phyloP scores from a whole-genome alignment of 2,329 filamentous ascomycete genomes.

The Fusarium nelsonii region DNA sequence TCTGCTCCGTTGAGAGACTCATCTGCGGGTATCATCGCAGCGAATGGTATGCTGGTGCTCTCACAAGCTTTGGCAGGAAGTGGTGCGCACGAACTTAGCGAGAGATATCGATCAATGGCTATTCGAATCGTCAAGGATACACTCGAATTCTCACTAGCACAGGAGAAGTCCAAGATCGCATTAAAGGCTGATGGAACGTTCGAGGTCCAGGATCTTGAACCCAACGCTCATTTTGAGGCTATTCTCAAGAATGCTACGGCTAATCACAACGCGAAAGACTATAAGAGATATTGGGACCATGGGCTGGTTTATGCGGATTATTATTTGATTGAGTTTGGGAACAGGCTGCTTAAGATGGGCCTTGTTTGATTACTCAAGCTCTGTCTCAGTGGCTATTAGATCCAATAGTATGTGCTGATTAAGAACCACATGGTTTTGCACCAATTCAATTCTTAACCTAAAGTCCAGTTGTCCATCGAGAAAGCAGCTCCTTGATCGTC shows the following conservation, averaged over 20 bases:
- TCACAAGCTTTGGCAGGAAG: constrained; percentile 50
- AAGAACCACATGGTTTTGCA: too few relatives aligned
- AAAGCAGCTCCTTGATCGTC: constrained; percentile 20
- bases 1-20: constrained; percentile 51
- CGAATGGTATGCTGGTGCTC: constrained; percentile 55
- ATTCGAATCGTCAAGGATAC: constrained; percentile 50
- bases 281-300: constrained; percentile 52
- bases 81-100: constrained; percentile 24
- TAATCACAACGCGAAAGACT: constrained; percentile 51
- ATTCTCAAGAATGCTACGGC: constrained; percentile 53
- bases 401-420: too few relatives aligned
- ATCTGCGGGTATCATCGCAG: constrained; percentile 55
- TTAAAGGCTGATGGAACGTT: neutral
- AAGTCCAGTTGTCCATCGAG: constrained; percentile 20
- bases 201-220: constrained; percentile 7
- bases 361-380: neutral
- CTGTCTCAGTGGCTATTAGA: too few relatives aligned
- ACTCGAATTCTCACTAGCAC: constrained; percentile 45
- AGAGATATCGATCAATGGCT: constrained; percentile 48
- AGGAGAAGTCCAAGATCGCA: constrained; percentile 18
- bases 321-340: constrained; percentile 55
- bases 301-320: constrained; percentile 65
- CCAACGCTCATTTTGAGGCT: constrained; percentile 46
- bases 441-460: neutral
- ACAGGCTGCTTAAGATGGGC: constrained; percentile 33